Evolutionary conservation across 2,329 filamentous ascomycete species (phyloP), one percentile per base, ranked within the genome.

Genomic region (Lecanicillium sp.): DNA sequence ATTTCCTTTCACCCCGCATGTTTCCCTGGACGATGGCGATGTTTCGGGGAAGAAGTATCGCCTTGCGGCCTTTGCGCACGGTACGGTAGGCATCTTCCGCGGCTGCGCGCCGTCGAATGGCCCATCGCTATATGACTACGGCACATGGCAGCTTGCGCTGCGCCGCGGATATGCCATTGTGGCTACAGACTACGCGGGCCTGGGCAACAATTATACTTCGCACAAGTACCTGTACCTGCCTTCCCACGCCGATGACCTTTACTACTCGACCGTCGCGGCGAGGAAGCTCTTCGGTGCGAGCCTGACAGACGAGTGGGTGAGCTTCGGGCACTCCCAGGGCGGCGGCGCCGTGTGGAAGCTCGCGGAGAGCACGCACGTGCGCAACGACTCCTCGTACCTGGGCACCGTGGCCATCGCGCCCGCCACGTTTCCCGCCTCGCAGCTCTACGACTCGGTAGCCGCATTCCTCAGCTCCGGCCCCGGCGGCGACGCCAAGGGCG

Each of bases 131-230:
- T 54, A 49, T 26, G 49, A 54, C 21, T 50, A 51, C 19, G 17
- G 19, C 4, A 52, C 43, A n/a, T 56, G 54, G 54, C 35, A 50
- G 9, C 30, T 33, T 3, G 26, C 44, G 2, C 5, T 54, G 11
- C 15, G 35, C 7, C 32, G 39, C 8, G 54, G 52, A 2, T 56
- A 54, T 19, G 54, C 54, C 4, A 29, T 56, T n/a, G 48, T 58
- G 7, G 56, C 53, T 9, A 55, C 56, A 4, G 56, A 58, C 39
- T 58, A 53, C 23, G 51, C 54, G 11, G 55, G 55, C 10, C 47
- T 57, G 10, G 55, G 55, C 12, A 57, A 56, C 48, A 52, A 54
- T 42, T 38, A 44, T 17, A 56, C 54, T 2, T 5, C 37, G 3
- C 52, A 55, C 48, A 55, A 56, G 44, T 57, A 52, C 33, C 26